A percentile compares a stretch with the other conserved stretches of the same genome.
Conservation (phyloP, 139 green algal species). For the Klebsormidium nitens region DNA sequence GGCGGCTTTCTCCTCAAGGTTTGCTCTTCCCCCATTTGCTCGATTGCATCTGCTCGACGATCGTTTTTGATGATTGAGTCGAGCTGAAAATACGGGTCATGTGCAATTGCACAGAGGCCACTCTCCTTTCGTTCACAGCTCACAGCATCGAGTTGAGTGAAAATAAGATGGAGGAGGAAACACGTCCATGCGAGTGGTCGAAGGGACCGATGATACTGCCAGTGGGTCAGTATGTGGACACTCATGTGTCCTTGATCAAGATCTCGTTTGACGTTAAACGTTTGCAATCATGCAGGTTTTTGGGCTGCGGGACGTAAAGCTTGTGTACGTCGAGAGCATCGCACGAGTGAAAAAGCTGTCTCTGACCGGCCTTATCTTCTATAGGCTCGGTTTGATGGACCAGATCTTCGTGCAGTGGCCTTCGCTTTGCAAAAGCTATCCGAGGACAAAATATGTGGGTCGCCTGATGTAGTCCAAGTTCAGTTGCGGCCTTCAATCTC, state of each 20-base stretch:
- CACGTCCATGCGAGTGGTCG: too few species aligned
- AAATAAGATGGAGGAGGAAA: too few species aligned
- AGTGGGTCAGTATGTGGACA: too few species aligned
- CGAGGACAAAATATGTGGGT: slow-evolving; percentile 18
- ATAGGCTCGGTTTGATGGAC: slow-evolving; percentile 17
- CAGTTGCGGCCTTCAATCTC: too few species aligned
- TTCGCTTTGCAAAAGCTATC: slow-evolving; percentile 8
- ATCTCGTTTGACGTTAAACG: too few species aligned
- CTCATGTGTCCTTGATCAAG: too few species aligned
- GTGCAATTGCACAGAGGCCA: too few species aligned
- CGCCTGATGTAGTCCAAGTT: slow-evolving; percentile 36
- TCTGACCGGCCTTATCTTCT: slow-evolving; percentile 34
- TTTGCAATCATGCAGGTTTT: slow-evolving; percentile 23
- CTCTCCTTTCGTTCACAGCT: too few species aligned
- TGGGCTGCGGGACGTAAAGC: slow-evolving; percentile 11
- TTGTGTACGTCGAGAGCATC: slow-evolving; percentile 48
- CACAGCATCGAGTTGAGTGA: too few species aligned
- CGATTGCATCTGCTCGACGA: background rate
- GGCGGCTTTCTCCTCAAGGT: slow-evolving; percentile 36
- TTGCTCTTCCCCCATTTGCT: background rate
- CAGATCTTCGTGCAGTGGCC: slow-evolving; percentile 39
- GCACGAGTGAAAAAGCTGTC: slow-evolving; percentile 41
- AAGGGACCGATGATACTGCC: too few species aligned
- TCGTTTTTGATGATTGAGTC: too few species aligned
- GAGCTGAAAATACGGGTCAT: too few species aligned